These are phyloP conservation scores for Pholiota adiposa DNA, from an alignment of 1,284 basidiomycete species.

Conservation along the genomic window DNA sequence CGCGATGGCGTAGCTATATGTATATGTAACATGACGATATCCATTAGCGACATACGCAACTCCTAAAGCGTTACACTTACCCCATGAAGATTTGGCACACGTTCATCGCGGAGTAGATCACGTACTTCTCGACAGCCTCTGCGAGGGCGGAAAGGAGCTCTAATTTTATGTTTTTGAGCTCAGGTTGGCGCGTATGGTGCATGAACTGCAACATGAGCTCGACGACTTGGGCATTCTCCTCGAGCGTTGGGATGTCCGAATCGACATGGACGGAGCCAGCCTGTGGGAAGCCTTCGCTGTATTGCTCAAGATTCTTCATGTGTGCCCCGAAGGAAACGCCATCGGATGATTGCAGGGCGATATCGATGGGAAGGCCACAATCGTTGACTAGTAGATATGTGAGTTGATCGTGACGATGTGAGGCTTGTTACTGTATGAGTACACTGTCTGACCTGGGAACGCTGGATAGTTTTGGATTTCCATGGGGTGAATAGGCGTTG, in stretches of 20 bases:
- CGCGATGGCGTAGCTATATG: too few relatives aligned
- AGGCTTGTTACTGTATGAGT: too few relatives aligned
- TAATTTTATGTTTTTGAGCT: constrained; percentile 18
- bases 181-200: constrained; percentile 26
- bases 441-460: too few relatives aligned
- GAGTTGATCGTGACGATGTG: too few relatives aligned
- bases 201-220: constrained; percentile 31
- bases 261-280: constrained; percentile 1
- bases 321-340: constrained; percentile 27
- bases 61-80: too few relatives aligned
- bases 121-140: constrained; percentile 37
- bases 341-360: constrained; percentile 29
- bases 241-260: constrained; percentile 19
- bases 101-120: constrained; percentile 32
- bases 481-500: too few relatives aligned
- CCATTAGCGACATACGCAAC: too few relatives aligned
- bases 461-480: too few relatives aligned
- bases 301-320: constrained; percentile 27
- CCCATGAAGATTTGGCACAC: constrained; percentile 19
- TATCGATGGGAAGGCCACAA: constrained; percentile 23
- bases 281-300: constrained; percentile 30
- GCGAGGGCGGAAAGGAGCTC: constrained; percentile 25
- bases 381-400: not conserved
- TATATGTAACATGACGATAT: too few relatives aligned
- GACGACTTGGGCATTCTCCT: constrained; percentile 25